A percentile compares a stretch with the other conserved stretches of the same genome.
Conservation (phyloP, 441 rosid species). For the Euphorbia corollata region DNA sequence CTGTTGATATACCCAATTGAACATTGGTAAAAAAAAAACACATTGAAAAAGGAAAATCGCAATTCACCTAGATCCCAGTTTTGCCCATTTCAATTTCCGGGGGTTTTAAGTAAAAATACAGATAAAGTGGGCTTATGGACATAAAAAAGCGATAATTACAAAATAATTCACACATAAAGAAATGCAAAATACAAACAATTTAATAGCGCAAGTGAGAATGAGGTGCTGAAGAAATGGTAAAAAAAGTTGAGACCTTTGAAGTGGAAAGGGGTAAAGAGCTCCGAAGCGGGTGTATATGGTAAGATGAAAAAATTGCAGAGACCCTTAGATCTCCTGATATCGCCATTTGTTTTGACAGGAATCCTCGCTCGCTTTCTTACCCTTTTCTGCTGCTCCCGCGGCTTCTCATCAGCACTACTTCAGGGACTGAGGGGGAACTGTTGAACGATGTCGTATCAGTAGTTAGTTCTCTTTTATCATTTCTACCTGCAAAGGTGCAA, state of each 20-base stretch:
- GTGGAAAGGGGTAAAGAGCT: conserved; percentile 42
- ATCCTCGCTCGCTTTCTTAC: background rate
- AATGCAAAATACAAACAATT: background rate
- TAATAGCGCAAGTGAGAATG: background rate
- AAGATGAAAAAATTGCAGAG: conserved; percentile 53
- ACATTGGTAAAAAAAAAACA: background rate
- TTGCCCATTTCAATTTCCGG: background rate
- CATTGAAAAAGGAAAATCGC: background rate
- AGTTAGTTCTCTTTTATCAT: background rate
- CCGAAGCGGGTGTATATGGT: conserved; percentile 39
- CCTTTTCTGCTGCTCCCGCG: background rate
- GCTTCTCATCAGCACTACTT: background rate
- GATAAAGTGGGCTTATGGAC: background rate
- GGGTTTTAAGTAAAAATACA: background rate
- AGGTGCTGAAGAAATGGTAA: background rate
- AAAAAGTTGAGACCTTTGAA: conserved; percentile 40
- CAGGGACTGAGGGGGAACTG: background rate
- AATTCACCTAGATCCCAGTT: background rate
- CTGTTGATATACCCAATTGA: background rate
- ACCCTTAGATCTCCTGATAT: conserved; percentile 68
- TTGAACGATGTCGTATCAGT: background rate
- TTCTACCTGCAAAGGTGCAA: background rate
- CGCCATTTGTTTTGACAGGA: conserved; percentile 38
- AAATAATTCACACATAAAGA: background rate
- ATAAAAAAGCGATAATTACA: background rate